Base-by-base conservation (phyloP, 139 green algal species). In the Auxenochlorella protothecoides region DNA sequence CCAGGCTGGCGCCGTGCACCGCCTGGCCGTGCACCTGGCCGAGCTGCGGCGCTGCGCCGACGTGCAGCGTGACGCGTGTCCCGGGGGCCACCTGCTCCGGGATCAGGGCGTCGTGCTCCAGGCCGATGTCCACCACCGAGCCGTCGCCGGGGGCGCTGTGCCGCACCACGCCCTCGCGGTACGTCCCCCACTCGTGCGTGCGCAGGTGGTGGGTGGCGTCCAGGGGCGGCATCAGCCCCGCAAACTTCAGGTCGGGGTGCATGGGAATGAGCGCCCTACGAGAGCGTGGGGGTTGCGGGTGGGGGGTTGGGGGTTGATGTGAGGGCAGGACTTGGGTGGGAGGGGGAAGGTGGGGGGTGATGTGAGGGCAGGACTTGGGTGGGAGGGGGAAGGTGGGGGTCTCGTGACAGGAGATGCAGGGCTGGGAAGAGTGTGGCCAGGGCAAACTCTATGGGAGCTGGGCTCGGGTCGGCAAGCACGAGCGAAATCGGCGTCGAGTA, bases 201-300 rank as follows among this genome's bases (percentile, higher is more conserved):
- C 92, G 74, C 70, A 90, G 79, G 74, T 97, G 92, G 78, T 97
- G 92, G 9, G 92, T 92, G 2, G 89, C 86, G 53, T 96, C 87
- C 56, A 95, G 69, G 9, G 89, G 86, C 9, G 92, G 91, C 72
- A 97, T 78, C 62, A 84, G 51, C 6, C 87, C 87, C 6, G 82
- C 84, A 59, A 79, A 83, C 11, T 79, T 75, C 53, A 92, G 78
- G 72, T 91, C 83, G 4, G 65, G 55, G 70, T 92, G 87, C 76
- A 91, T 84, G 44, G 87, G 84, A 10, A 90, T 79, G 3, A 91
- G 75, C 4, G 80, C 78, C 27, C 82, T 88, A 70, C 68, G 75
- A 44, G 27, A 44, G 27, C 27, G 27, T 44, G 27, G 27, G 27
- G 27, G 27, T 44, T 0, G 27, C 27, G 27, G 27, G 27, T 44